Evolutionary conservation across 768 basidiomycete species (phyloP).

Genomic region (Lyophyllum atratum): DNA sequence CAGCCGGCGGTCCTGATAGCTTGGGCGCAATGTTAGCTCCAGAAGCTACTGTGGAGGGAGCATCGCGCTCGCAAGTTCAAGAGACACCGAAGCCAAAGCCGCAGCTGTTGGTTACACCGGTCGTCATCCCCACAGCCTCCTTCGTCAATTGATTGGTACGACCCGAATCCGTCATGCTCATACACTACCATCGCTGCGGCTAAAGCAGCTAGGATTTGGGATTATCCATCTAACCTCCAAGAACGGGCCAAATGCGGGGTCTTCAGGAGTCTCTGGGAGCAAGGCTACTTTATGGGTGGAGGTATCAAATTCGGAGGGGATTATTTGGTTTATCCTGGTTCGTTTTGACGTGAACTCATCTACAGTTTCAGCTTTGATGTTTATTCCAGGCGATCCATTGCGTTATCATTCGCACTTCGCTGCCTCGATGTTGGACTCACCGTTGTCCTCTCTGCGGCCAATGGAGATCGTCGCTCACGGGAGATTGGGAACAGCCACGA

Average conservation of each 20-base stretch:
- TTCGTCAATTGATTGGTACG: conserved; percentile 73
- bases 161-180: conserved; percentile 32
- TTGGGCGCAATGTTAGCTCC: conserved; percentile 5
- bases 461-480: conserved; percentile 98
- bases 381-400: conserved; percentile 77
- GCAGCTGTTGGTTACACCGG: conserved; percentile 32
- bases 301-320: conserved; percentile 97
- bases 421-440: conserved; percentile 76
- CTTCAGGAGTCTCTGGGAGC: conserved; percentile 79
- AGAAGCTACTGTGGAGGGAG: background rate
- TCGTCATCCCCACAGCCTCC: conserved; percentile 67
- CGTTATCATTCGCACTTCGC: conserved; percentile 98
- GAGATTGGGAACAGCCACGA: conserved; percentile 93
- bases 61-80: background rate
- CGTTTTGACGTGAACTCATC: conserved; percentile 17
- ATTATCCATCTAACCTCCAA: conserved; percentile 61
- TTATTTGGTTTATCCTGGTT: conserved; percentile 95
- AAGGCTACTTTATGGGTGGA: conserved; percentile 85
- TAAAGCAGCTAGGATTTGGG: conserved; percentile 71
- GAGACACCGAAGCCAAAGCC: conserved; percentile 4
- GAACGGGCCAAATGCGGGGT: conserved; percentile 80
- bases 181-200: conserved; percentile 64
- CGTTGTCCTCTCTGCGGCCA: conserved; percentile 61
- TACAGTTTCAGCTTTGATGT: background rate
- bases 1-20: conserved; percentile 3